Percentiles rank a stretch among this genome's conserved stretches.
These are phyloP conservation scores for Melaleuca alternifolia DNA, from an alignment of 345 rosid species.

Conservation along the genomic window DNA sequence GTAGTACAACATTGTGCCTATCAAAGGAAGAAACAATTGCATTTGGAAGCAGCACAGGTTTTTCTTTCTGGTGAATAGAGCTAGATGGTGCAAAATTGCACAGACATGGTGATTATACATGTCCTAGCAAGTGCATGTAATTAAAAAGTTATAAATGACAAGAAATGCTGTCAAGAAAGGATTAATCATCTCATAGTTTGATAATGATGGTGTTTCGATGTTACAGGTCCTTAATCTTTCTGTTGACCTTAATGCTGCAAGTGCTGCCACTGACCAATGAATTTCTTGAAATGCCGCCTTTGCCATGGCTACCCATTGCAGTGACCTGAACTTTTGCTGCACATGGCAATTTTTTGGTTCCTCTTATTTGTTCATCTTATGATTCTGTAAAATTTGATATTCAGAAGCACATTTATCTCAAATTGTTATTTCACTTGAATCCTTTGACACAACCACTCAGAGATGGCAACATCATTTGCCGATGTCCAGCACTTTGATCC, in stretches of 20 bases:
- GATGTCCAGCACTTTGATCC: background rate
- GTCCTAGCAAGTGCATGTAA: background rate
- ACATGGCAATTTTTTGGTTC: background rate
- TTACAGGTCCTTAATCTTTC: constrained; percentile 60
- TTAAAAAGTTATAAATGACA: background rate
- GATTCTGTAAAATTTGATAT: background rate
- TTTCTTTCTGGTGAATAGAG: background rate
- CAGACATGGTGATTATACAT: background rate
- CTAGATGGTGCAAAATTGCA: background rate
- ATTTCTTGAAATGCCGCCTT: background rate
- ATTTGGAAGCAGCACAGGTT: background rate
- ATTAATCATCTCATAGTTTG: background rate
- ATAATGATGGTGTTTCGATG: background rate
- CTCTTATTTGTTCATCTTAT: background rate
- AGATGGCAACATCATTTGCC: background rate
- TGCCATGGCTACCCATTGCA: background rate
- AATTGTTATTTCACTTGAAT: background rate
- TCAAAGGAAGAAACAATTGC: background rate
- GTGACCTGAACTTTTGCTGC: background rate
- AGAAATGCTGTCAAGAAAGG: background rate
- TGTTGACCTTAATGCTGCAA: constrained; percentile 79
- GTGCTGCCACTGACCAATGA: constrained; percentile 35
- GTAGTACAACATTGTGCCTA: background rate
- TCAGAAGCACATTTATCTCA: background rate
- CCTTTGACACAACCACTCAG: background rate